These are phyloP conservation scores for Pythium scleroteichum DNA, from an alignment of 352 stramenopile species.

Conservation along the genomic window DNA sequence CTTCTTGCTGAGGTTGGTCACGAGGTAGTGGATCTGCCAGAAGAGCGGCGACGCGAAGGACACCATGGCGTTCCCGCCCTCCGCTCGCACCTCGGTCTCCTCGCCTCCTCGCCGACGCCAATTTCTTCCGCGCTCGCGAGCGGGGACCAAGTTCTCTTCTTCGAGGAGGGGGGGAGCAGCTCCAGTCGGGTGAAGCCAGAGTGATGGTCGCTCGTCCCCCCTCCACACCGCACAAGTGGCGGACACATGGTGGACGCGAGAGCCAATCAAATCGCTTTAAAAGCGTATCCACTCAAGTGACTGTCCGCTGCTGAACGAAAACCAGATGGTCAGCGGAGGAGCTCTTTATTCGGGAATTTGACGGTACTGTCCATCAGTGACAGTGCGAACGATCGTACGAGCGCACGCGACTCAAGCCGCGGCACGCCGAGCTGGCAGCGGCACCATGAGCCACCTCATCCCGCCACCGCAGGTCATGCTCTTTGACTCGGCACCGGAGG, in stretches of 20 bases:
- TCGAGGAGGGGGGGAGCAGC: slow-evolving; percentile 12
- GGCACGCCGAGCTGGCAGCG: neutral
- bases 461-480: slow-evolving; percentile 47
- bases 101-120: slow-evolving; percentile 17
- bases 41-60: slow-evolving; percentile 92
- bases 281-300: slow-evolving; percentile 30
- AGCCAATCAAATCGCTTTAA: slow-evolving; percentile 24
- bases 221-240: slow-evolving; percentile 15
- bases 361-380: slow-evolving; percentile 1
- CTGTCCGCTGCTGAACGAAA: slow-evolving; percentile 20
- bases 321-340: slow-evolving; percentile 11
- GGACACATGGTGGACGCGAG: slow-evolving; percentile 12
- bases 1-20: slow-evolving; percentile 93
- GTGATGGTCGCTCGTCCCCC: slow-evolving; percentile 29
- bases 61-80: slow-evolving; percentile 50
- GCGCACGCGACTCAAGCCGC: neutral
- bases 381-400: slow-evolving; percentile 17
- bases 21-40: slow-evolving; percentile 93
- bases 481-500: slow-evolving; percentile 66
- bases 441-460: slow-evolving; percentile 20
- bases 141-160: slow-evolving; percentile 14
- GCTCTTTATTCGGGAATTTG: neutral
- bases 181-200: slow-evolving; percentile 21
- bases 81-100: slow-evolving; percentile 5
- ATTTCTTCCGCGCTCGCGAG: slow-evolving; percentile 28